A percentile compares a stretch with the other conserved stretches of the same genome.
Evolutionary conservation across 2,329 filamentous ascomycete genomes (phyloP).

Genomic region (Pseudocercospora vitis): DNA sequence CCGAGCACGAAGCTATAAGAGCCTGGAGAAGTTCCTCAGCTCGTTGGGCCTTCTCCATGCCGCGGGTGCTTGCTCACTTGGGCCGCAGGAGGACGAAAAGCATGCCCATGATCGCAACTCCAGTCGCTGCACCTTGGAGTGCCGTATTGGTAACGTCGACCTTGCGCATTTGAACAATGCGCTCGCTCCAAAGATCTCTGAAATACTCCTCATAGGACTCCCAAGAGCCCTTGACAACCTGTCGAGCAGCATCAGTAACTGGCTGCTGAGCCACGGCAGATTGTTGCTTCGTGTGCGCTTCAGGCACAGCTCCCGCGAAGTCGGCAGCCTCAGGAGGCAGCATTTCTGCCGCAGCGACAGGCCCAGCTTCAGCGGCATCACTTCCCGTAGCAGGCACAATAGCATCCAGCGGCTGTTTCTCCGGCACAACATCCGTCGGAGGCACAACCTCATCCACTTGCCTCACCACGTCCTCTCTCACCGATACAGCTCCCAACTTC

Average conservation of each 20-base stretch:
- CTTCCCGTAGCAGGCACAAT: slow-evolving; percentile 4
- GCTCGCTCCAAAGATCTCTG: slow-evolving; percentile 45
- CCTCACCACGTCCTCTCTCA: slow-evolving; percentile 22
- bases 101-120: slow-evolving; percentile 40
- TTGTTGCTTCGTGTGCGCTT: not conserved
- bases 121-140: slow-evolving; percentile 47
- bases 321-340: slow-evolving; percentile 30
- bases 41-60: not conserved
- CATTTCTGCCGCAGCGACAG: slow-evolving; percentile 26
- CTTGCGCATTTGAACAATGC: slow-evolving; percentile 46
- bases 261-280: not conserved
- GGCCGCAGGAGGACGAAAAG: slow-evolving; percentile 38
- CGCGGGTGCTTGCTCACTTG: slow-evolving; percentile 20
- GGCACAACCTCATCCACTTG: slow-evolving; percentile 29
- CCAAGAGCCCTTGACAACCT: slow-evolving; percentile 11
- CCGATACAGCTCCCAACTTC: slow-evolving; percentile 45
- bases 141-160: slow-evolving; percentile 49
- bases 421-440: slow-evolving; percentile 21
- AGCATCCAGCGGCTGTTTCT: slow-evolving; percentile 18
- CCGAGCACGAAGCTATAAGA: no score
- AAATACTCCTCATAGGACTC: slow-evolving; percentile 27
- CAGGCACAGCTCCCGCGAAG: slow-evolving; percentile 15
- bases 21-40: no score
- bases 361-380: slow-evolving; percentile 14
- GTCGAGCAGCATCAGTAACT: not conserved